Conservation (phyloP, 805 yeast species). For the Starmera dryadoides region DNA sequence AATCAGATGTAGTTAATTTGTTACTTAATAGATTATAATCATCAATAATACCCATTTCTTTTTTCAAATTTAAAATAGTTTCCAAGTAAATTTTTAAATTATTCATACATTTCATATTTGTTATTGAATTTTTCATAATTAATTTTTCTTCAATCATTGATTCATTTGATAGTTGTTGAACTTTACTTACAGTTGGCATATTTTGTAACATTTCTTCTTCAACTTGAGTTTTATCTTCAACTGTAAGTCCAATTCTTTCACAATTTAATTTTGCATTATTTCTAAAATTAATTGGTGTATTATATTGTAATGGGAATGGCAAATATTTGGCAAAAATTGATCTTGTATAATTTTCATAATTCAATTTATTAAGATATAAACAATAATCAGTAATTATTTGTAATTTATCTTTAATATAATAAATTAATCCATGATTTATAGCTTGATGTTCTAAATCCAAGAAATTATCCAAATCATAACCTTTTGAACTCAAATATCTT, state of each 20-base stretch:
- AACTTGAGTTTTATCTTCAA: slow-evolving; percentile 21
- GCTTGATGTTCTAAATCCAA: slow-evolving; percentile 23
- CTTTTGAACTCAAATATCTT: slow-evolving; percentile 17
- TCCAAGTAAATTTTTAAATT: slow-evolving; percentile 7
- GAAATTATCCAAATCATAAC: slow-evolving; percentile 6
- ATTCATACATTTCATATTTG: slow-evolving; percentile 20
- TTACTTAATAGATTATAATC: slow-evolving; percentile 4
- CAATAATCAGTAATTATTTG: slow-evolving; percentile 47
- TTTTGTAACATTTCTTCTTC: slow-evolving; percentile 22
- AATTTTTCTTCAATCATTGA: slow-evolving; percentile 27
- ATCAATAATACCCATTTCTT: slow-evolving; percentile 8
- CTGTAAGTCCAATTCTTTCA: slow-evolving; percentile 24
- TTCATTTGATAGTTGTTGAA: slow-evolving; percentile 66
- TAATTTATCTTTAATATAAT: slow-evolving; percentile 34
- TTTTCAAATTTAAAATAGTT: slow-evolving; percentile 7
- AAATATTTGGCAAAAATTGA: slow-evolving; percentile 42
- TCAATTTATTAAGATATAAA: slow-evolving; percentile 44
- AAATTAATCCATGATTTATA: slow-evolving; percentile 36
- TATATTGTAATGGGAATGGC: slow-evolving; percentile 73
- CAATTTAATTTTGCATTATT: slow-evolving; percentile 24
- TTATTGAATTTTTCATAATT: slow-evolving; percentile 17
- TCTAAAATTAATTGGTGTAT: slow-evolving; percentile 47
- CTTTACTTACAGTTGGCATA: slow-evolving; percentile 31
- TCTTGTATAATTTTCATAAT: slow-evolving; percentile 56
- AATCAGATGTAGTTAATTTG: slow-evolving; percentile 23